Base-by-base conservation (phyloP, 2,329 filamentous ascomycete genomes). In the Volutella citrinella region DNA sequence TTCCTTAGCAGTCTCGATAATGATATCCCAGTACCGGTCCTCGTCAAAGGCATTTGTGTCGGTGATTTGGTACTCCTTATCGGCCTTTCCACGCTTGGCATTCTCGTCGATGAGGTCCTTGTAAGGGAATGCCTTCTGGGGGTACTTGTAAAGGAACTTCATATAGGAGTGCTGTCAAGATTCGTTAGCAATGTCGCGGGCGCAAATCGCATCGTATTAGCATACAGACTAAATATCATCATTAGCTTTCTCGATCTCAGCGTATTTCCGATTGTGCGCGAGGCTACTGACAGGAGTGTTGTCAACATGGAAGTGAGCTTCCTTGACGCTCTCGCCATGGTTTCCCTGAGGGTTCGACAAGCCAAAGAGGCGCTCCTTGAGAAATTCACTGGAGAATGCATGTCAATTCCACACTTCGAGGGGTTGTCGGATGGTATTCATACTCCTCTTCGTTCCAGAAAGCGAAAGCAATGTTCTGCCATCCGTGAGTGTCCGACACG, bases 371-470 rank as follows among this genome's bases (percentile, higher is more conserved):
- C 93, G 82, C 64, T 97, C 93, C 65, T 97, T 97, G 52, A 97
- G 73, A 59, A 91, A 95, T 36, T 88, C 84, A 61, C 89, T 95
- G 49, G 14, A 14, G 5, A 22, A 16, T 28, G 32, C 20, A 22
- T 22, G 57, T 78, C 59, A 79, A n/a, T n/a, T n/a, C n/a, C n/a
- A n/a, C n/a, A n/a, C n/a, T n/a, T n/a, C n/a, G n/a, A n/a, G n/a
- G n/a, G n/a, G n/a, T n/a, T n/a, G n/a, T n/a, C n/a, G n/a, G n/a
- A n/a, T n/a, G n/a, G n/a, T n/a, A n/a, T n/a, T n/a, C 62, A 33
- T 46, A 95, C 89, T 97, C 91, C 69, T 96, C 80, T 62, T 89
- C 90, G 60, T 97, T 97, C 91, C 91, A 97, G 62, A 97, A 97
- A 32, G 88, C 81, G 70, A 97, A 96, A 5, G 86, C 87, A 61